phyloP scores from a whole-genome alignment of 768 basidiomycete species.

The Cystoderma amianthinum region DNA sequence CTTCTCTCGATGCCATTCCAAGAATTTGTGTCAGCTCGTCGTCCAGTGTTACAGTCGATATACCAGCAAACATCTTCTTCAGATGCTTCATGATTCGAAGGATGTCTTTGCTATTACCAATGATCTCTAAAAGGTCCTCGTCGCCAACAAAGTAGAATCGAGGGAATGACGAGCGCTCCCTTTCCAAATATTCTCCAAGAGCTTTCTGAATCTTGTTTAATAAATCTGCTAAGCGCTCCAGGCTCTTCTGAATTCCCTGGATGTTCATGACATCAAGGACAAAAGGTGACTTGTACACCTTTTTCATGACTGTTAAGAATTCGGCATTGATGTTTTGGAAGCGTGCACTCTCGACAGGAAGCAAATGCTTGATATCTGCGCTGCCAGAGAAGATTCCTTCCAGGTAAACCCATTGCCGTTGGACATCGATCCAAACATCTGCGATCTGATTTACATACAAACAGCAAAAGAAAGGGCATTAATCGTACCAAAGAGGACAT shows the following conservation, averaged over 20 bases:
- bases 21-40: conserved; percentile 84
- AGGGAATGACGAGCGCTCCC: conserved; percentile 96
- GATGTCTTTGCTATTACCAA: conserved; percentile 99
- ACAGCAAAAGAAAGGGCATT: neutral
- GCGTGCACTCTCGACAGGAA: conserved; percentile 94
- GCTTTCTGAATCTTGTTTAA: conserved; percentile 99
- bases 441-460: conserved; percentile 1
- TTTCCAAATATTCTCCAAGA: conserved; percentile 95
- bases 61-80: conserved; percentile 99
- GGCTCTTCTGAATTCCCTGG: conserved; percentile 90
- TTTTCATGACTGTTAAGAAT: conserved; percentile 98
- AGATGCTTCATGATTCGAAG: conserved; percentile 97
- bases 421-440: conserved; percentile 99
- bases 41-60: conserved; percentile 83
- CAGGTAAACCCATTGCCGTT: conserved; percentile 98
- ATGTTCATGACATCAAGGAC: conserved; percentile 97
- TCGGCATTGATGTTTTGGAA: conserved; percentile 99
- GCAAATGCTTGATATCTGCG: conserved; percentile 97
- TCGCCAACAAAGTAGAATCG: conserved; percentile 99
- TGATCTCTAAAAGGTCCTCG: conserved; percentile 97
- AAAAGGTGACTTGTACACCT: conserved; percentile 98
- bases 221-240: conserved; percentile 93
- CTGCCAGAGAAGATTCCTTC: conserved; percentile 99
- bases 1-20: conserved; percentile 93
- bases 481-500: conserved; percentile 83